Conservation (phyloP, 176 grass and related monocot genomes). For the Themeda triandra region DNA sequence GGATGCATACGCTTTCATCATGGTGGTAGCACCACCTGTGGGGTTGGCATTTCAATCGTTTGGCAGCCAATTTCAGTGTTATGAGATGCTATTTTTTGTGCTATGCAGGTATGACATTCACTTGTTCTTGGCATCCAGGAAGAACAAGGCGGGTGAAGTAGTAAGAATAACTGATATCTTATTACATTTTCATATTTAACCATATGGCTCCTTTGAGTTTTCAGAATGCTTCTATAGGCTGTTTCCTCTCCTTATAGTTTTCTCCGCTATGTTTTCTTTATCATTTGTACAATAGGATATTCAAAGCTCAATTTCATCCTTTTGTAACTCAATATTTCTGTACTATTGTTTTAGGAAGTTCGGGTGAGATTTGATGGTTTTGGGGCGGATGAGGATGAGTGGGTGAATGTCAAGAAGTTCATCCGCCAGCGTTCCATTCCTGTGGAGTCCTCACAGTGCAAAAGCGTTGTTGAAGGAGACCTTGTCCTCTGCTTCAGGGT, state of each 20-base stretch:
- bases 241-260: slow-evolving; percentile 6
- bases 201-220: slow-evolving; percentile 3
- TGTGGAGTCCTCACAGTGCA: slow-evolving; percentile 74
- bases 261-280: not conserved
- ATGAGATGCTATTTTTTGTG: slow-evolving; percentile 26
- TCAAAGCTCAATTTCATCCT: not conserved
- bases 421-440: slow-evolving; percentile 89
- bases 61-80: slow-evolving; percentile 19
- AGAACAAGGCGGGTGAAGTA: slow-evolving; percentile 60
- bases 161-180: slow-evolving; percentile 43
- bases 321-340: slow-evolving; percentile 7
- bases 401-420: slow-evolving; percentile 78
- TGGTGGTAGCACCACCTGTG: not conserved
- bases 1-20: not conserved
- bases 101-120: slow-evolving; percentile 80
- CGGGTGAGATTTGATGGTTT: slow-evolving; percentile 83
- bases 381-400: slow-evolving; percentile 93
- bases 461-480: slow-evolving; percentile 54
- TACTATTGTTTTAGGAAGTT: slow-evolving; percentile 68
- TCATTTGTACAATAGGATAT: not conserved
- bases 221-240: slow-evolving; percentile 2
- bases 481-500: slow-evolving; percentile 92
- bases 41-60: slow-evolving; percentile 4
- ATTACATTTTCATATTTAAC: not conserved
- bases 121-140: slow-evolving; percentile 67